Evolutionary conservation across 768 basidiomycete genomes (phyloP).

Genomic region (Boletus vinaceobasis): DNA sequence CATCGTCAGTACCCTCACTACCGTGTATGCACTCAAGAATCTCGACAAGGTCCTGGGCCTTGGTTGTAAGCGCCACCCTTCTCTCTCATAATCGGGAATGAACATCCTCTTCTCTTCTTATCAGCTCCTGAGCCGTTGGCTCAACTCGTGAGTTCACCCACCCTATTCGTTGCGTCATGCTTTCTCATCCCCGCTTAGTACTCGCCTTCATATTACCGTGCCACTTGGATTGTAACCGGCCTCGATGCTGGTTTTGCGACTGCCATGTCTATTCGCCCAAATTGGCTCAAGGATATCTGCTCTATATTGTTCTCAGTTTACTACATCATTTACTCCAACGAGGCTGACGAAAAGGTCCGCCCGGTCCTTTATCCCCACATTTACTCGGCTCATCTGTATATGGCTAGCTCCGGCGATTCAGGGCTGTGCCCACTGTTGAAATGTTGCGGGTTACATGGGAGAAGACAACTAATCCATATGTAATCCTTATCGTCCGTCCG

Average conservation of each 20-base stretch:
- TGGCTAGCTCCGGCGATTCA: conserved; percentile 77
- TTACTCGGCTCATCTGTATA: not conserved
- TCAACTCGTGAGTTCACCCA: conserved; percentile 57
- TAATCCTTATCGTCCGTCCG: conserved; percentile 34
- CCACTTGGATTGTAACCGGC: conserved; percentile 91
- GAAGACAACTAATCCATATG: conserved; percentile 92
- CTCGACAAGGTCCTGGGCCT: conserved; percentile 83
- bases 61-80: conserved; percentile 45
- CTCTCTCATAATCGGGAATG: not conserved
- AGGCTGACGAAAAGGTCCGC: conserved; percentile 94
- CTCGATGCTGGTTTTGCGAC: conserved; percentile 98
- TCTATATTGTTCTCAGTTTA: conserved; percentile 84
- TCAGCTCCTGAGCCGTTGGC: conserved; percentile 92
- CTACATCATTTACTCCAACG: conserved; percentile 85
- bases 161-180: not conserved
- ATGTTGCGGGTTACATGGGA: conserved; percentile 97
- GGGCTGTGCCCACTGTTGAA: conserved; percentile 93
- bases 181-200: conserved; percentile 49
- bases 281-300: conserved; percentile 86
- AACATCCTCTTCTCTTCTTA: conserved; percentile 1
- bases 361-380: not conserved
- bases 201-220: conserved; percentile 89
- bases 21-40: conserved; percentile 79
- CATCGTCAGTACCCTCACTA: conserved; percentile 79
- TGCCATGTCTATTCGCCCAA: conserved; percentile 87